Evolutionary conservation across 257 asterid species (phyloP), one percentile per base, ranked within the genome.

Genomic region (Solanum chiquidenum): DNA sequence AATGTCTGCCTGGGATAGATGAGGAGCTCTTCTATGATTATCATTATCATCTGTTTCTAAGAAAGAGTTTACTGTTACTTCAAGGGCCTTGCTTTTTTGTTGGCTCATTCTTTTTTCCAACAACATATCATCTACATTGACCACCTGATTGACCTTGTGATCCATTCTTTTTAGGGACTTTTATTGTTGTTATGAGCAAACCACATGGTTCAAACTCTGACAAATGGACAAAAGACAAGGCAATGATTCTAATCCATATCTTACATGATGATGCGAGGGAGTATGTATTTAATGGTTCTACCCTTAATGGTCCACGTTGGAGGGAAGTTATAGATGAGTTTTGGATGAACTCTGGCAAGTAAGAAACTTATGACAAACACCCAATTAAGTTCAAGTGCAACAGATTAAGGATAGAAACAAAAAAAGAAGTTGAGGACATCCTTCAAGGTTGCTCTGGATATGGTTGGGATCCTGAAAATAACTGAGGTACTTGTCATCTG

Each of bases 1-100:
- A 86, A 98, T 96, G 35, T 98, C 99, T 49, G 97, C 95, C 11
- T 97, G 99, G 98, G 98, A 98, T 9, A 95, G 89, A 76, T 95
- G 99, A 96, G 90, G 99, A 97, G 90, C 91, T 97, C 87, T 95
- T 97, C 69, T 96, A 96, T 40, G 99, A 95, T 88, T 97, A 97
- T 73, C 94, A 95, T 9, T 97, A 97, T 33, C 94, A 44, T 88
- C 99, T 87, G 95, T 95, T 60, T 31, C 87, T 44, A 89, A 85
- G 76, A 88, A 88, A 85, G 94, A 92, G 10, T 91, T 88, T 12
- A 80, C 80, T 5, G 88, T 87, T 83, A 92, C 94, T 87, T 89
- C 92, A 40, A 35, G 46, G 10, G 92, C 42, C 89, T 91, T 87
- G 88, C 92, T 77, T 76, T 83, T 46, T 82, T 11, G 29, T 49